These are phyloP conservation scores for Ophiocordyceps sinensis DNA, from an alignment of 2,329 filamentous ascomycete species.

Conservation along the genomic window DNA sequence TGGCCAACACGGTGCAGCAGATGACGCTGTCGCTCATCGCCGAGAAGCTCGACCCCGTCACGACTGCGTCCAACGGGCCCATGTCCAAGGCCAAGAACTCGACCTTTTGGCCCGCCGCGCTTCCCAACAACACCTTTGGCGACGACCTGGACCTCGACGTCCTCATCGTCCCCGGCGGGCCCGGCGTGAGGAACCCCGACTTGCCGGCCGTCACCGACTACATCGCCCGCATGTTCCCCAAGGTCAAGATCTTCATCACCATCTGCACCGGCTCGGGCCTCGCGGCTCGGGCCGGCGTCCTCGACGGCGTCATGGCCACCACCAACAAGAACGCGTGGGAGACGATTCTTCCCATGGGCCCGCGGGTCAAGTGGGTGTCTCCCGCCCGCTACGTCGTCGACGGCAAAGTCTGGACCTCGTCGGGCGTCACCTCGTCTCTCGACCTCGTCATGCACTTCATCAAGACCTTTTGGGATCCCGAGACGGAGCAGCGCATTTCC, in stretches of 20 bases:
- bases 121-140: conserved; percentile 22
- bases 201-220: conserved; percentile 21
- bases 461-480: not conserved
- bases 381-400: conserved; percentile 45
- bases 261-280: conserved; percentile 47
- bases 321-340: conserved; percentile 43
- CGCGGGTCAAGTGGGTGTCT: conserved; percentile 36
- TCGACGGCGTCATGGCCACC: conserved; percentile 43
- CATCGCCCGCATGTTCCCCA: conserved; percentile 23
- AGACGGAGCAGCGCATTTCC: not conserved
- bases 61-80: conserved; percentile 5
- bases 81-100: not conserved
- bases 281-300: conserved; percentile 36
- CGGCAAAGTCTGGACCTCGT: conserved; percentile 47
- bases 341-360: conserved; percentile 22
- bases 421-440: conserved; percentile 27
- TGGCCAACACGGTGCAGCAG: conserved; percentile 7
- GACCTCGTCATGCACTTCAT: not conserved
- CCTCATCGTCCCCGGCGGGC: conserved; percentile 23
- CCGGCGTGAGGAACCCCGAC: conserved; percentile 13
- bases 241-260: conserved; percentile 38
- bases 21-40: conserved; percentile 14
- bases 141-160: conserved; percentile 21
- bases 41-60: conserved; percentile 13
- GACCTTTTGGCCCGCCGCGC: conserved; percentile 14